Conservation (phyloP, 2,329 filamentous ascomycete species). For the Fusarium subtropicale region DNA sequence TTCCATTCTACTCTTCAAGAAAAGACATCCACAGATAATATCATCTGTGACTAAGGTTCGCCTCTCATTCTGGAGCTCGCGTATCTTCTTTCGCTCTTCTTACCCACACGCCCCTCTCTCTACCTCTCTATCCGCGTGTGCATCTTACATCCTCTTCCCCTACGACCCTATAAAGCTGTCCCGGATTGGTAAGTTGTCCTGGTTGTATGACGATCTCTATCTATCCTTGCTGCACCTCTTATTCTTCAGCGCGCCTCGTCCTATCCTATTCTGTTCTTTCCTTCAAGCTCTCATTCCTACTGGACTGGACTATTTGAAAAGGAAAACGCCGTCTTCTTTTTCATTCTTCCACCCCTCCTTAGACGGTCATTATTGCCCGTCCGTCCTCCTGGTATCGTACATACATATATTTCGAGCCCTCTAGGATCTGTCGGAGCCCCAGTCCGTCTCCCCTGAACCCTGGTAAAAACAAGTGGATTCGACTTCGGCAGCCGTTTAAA, state of each 20-base stretch:
- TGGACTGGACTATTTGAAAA: slow-evolving; percentile 7
- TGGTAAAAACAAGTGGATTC: slow-evolving; percentile 32
- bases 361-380: slow-evolving; percentile 2
- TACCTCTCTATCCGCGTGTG: slow-evolving; percentile 13
- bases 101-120: background rate
- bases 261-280: slow-evolving; percentile 1
- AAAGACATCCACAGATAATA: background rate
- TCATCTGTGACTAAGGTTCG: background rate
- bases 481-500: slow-evolving; percentile 29
- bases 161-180: slow-evolving; percentile 17
- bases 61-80: slow-evolving; percentile 26
- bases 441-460: slow-evolving; percentile 27
- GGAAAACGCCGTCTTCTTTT: slow-evolving; percentile 21
- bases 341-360: slow-evolving; percentile 16
- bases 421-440: background rate
- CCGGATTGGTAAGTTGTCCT: slow-evolving; percentile 44
- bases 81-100: slow-evolving; percentile 3
- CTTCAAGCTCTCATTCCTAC: background rate
- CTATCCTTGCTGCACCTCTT: slow-evolving; percentile 30
- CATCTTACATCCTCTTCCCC: background rate
- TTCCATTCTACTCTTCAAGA: background rate
- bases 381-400: background rate
- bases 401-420: background rate
- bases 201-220: slow-evolving; percentile 46
- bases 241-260: slow-evolving; percentile 16